Percentiles rank a stretch among this genome's conserved stretches.
These are phyloP conservation scores for Debaryomyces nepalensis DNA, from an alignment of 1,139 yeast genomes.

Conservation along the genomic window DNA sequence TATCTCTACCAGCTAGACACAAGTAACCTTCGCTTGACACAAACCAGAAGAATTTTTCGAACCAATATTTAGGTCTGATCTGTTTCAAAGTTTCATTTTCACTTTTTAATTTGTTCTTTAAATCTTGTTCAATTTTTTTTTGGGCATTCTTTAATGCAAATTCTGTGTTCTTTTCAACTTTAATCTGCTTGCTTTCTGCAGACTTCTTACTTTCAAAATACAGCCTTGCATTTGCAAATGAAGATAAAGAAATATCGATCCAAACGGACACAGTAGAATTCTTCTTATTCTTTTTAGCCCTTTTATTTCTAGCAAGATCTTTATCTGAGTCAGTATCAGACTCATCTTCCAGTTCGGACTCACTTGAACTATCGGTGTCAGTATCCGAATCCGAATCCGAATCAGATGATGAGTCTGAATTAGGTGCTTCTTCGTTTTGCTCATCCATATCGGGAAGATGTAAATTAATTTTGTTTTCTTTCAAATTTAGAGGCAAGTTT, in stretches of 20 bases:
- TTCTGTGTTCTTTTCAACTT: conserved; percentile 78
- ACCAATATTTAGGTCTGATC: conserved; percentile 79
- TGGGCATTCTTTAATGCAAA: conserved; percentile 87
- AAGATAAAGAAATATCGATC: conserved; percentile 71
- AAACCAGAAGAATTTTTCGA: conserved; percentile 95
- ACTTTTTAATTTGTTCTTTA: conserved; percentile 67
- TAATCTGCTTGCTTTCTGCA: conserved; percentile 78
- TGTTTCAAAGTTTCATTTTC: conserved; percentile 67
- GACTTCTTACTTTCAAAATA: conserved; percentile 80
- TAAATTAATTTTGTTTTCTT: conserved; percentile 69
- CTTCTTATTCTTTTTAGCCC: conserved; percentile 23
- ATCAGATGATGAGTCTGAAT: conserved; percentile 29
- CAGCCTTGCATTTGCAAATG: conserved; percentile 88
- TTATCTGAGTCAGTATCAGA: conserved; percentile 31
- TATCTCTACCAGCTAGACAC: conserved; percentile 86
- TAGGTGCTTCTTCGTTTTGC: conserved; percentile 28
- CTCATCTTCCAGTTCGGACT: conserved; percentile 33
- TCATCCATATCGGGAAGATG: conserved; percentile 54
- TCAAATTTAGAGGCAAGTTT: conserved; percentile 70
- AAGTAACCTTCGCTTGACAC: conserved; percentile 86
- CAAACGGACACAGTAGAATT: conserved; percentile 51
- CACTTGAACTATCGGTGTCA: no score
- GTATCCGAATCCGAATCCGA: conserved; percentile 39
- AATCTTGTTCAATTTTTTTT: conserved; percentile 72
- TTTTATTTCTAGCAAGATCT: conserved; percentile 19